Evolutionary conservation across 306 rosid genomes (phyloP), one percentile per base, ranked within the genome.

Genomic region (Cotoneaster glaucophyllus): DNA sequence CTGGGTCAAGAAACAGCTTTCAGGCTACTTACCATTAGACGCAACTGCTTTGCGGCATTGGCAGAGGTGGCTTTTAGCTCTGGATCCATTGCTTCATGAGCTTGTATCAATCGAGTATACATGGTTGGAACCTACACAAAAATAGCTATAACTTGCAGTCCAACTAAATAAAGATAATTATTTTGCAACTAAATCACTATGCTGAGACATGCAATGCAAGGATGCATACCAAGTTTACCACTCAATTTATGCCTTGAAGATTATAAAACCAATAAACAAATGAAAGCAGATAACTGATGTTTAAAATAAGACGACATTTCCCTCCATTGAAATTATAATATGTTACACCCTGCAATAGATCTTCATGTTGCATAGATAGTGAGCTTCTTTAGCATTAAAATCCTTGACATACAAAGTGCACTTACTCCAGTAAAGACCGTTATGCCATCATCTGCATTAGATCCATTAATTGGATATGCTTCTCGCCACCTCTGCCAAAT

Each of bases 401-500:
- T 41, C 34, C 48, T 80, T 53, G 43, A 70, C 63, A 43, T 24
- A 78, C 62, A 82, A 54, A 70, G 52, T 63, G 70, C 17, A 83
- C 97, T 86, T 89, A 95, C 98, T 80, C 98, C 98, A 2, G 98
- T 95, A 80, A 95, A 95, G 11, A 90, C 86, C 28, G 97, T 90
- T 74, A 86, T 82, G 71, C 90, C 85, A 73, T 84, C 93, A 39
- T 86, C 86, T 39, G 85, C 75, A 74, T 86, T 87, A 32, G 84
- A 69, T 81, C 90, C 93, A 57, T 78, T 82, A 31, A 77, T 66
- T 62, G 99, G 93, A 90, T 90, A 90, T 52, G 99, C 86, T 44
- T 95, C 96, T 29, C 96, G 92, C 98, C 97, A 95, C 77, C 96
- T 87, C 76, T 92, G 93, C 98, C 98, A 95, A 70, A 95, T 71